These are phyloP conservation scores for Globisporangium splendens DNA, from an alignment of 352 stramenopile genomes.

Conservation along the genomic window DNA sequence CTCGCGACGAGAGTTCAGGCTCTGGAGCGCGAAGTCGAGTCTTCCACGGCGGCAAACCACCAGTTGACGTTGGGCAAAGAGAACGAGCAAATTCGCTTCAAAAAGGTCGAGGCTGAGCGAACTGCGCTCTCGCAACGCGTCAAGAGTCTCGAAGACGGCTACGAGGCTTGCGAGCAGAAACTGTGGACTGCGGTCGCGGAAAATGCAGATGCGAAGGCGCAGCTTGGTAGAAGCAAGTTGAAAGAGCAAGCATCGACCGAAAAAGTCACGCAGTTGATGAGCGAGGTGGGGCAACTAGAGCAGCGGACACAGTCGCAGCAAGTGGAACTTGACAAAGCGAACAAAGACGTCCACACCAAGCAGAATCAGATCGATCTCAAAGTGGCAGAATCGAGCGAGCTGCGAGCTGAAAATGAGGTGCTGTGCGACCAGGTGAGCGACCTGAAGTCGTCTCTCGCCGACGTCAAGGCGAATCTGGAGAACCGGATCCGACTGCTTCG, in stretches of 20 bases:
- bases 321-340: constrained; percentile 16
- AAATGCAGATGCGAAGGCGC: constrained; percentile 24
- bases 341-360: constrained; percentile 18
- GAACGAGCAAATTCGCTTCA: constrained; percentile 22
- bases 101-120: constrained; percentile 38
- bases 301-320: constrained; percentile 15
- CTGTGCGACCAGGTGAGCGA: constrained; percentile 28
- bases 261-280: constrained; percentile 23
- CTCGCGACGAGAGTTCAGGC: constrained; percentile 22
- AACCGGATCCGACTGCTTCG: constrained; percentile 21
- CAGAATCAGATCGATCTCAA: constrained; percentile 22
- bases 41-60: constrained; percentile 21
- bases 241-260: constrained; percentile 35
- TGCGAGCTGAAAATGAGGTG: constrained; percentile 22
- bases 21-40: constrained; percentile 34
- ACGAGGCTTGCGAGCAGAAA: constrained; percentile 28
- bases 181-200: constrained; percentile 20
- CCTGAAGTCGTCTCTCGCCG: constrained; percentile 14
- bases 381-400: constrained; percentile 16
- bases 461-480: constrained; percentile 23
- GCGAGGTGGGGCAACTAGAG: constrained; percentile 27
- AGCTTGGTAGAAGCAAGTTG: constrained; percentile 34
- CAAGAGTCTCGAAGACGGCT: constrained; percentile 26
- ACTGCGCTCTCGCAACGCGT: constrained; percentile 23
- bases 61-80: constrained; percentile 25